Percentiles rank a stretch among this genome's conserved stretches.
Conservation (phyloP, 1,284 basidiomycete genomes). For the Flammula alnicola region DNA sequence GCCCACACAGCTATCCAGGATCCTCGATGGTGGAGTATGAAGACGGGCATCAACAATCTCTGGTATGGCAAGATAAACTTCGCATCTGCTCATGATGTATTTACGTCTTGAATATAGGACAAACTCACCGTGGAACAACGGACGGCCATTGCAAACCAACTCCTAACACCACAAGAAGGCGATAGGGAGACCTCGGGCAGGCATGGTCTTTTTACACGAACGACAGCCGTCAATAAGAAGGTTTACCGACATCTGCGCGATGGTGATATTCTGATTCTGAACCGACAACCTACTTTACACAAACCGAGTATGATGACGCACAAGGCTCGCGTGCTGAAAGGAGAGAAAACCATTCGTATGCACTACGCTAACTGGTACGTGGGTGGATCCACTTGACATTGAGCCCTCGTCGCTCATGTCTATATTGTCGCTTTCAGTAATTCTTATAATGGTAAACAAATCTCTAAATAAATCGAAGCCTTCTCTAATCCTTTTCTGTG, state of each 20-base stretch:
- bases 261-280: slow-evolving; percentile 95
- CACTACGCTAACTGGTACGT: slow-evolving; percentile 98
- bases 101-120: no score
- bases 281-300: slow-evolving; percentile 98
- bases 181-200: slow-evolving; percentile 51
- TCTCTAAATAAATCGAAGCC: slow-evolving; percentile 3
- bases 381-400: not conserved
- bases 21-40: slow-evolving; percentile 96
- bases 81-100: no score
- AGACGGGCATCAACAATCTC: slow-evolving; percentile 85
- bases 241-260: slow-evolving; percentile 95
- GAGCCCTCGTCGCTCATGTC: slow-evolving; percentile 3
- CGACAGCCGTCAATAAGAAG: slow-evolving; percentile 90
- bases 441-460: slow-evolving; percentile 87
- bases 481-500: slow-evolving; percentile 17
- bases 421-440: slow-evolving; percentile 62
- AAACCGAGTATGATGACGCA: slow-evolving; percentile 99
- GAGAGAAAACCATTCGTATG: slow-evolving; percentile 99
- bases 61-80: no score
- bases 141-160: slow-evolving; percentile 95
- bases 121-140: slow-evolving; percentile 87
- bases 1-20: slow-evolving; percentile 90
- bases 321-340: slow-evolving; percentile 88
- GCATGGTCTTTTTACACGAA: slow-evolving; percentile 70
- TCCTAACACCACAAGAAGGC: slow-evolving; percentile 90